Base-by-base conservation (phyloP, 2,329 filamentous ascomycete species). In the Calonectria multiphialidica region DNA sequence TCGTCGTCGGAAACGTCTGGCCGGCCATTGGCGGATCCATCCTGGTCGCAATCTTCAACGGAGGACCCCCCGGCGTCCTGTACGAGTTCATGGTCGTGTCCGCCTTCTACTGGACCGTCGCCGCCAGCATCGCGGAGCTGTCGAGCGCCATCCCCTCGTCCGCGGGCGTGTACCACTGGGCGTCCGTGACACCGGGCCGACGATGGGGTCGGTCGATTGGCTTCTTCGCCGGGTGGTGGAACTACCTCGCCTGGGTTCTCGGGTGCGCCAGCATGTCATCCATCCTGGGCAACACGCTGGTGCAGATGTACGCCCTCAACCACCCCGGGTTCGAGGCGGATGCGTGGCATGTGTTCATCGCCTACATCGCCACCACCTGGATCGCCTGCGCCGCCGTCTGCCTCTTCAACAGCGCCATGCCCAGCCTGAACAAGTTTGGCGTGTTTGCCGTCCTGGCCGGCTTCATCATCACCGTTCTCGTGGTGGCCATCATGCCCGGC, bases 131-230 rank as follows among this genome's bases (percentile, higher is more conserved):
- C 70, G 90, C 90, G 53, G 90, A 92, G 80, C 83, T 92, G 33
- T 89, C 90, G 15, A 90, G 88, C 65, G 88, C 89, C 21, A 90
- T 92, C 72, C 90, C 90, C n/a, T 91, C 89, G 1, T 87, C 89
- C 8, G 88, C 87, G 67, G 90, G 89, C 28, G 88, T 92, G 6
- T 92, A 92, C 70, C 90, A 92, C 76, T 92, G 89, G 88, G 90
- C 90, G 2, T 87, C 89, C 16, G 84, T 91, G 10, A 91, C 89
- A 2, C 88, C 89, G 0, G 90, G 90, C 2, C 81, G 63, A 28
- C 67, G 74, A 66, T 88, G 87, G 82, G 90, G 90, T 33, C 87
- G 89, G 21, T 74, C 85, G 0, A 84, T 89, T 12, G 84, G 85
- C 7, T 87, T 85, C 79, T 85, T 86, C 65, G 84, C 85, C 10